Conservation (phyloP, 495 filamentous ascomycete species). For the Aspergillus haitiensis region DNA sequence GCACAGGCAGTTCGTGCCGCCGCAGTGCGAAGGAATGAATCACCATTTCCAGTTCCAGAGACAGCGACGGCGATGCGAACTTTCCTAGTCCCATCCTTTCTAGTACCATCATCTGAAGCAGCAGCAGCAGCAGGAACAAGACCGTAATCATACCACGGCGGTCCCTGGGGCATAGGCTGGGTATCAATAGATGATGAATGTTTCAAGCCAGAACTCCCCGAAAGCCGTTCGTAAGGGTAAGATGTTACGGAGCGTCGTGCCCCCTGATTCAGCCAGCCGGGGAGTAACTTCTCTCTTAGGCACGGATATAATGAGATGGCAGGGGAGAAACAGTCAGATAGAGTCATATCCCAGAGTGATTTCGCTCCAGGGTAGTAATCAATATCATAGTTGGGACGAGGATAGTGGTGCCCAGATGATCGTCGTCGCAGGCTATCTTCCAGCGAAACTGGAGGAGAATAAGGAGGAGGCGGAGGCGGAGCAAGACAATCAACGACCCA, state of each 20-base stretch:
- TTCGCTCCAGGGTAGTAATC: background rate
- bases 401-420: conserved; percentile 11
- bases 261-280: too few relatives aligned
- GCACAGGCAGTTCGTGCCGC: conserved; percentile 72
- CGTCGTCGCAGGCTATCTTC: background rate
- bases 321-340: conserved; percentile 13
- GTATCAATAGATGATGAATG: conserved; percentile 1
- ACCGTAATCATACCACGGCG: too few relatives aligned
- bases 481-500: conserved; percentile 50
- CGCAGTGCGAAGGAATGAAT: conserved; percentile 77
- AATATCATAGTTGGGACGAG: background rate
- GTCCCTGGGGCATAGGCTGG: background rate
- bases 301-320: background rate
- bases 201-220: background rate
- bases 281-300: too few relatives aligned
- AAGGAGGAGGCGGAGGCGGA: background rate
- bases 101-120: background rate
- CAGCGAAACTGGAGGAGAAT: background rate
- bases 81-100: conserved; percentile 4
- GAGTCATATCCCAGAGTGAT: conserved; percentile 16
- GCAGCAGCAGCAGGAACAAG: too few relatives aligned
- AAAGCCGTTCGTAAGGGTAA: background rate
- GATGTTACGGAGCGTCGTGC: too few relatives aligned
- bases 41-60: conserved; percentile 87
- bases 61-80: conserved; percentile 59